Evolutionary conservation across 139 green algal species (phyloP).

Genomic region (Chlamydomonas applanata): DNA sequence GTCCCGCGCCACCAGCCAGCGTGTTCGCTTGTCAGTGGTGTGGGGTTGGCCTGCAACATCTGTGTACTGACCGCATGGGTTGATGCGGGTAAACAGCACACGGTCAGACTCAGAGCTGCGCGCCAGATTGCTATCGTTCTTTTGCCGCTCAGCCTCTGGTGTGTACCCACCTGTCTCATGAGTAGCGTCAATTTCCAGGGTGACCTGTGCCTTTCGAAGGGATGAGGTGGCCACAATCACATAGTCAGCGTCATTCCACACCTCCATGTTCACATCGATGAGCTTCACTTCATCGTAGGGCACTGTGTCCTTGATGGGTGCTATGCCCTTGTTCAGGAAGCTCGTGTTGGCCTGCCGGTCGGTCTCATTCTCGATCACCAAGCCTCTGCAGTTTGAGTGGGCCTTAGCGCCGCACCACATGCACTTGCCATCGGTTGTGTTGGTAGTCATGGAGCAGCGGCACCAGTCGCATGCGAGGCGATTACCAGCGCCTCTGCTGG

Average conservation of each 20-base stretch:
- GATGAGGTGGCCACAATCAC: conserved; percentile 1
- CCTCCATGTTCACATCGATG: not conserved
- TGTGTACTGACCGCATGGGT: too few species aligned
- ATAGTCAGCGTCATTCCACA: conserved; percentile 2
- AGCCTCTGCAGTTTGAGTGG: conserved; percentile 1
- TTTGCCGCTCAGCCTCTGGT: not conserved
- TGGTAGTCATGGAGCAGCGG: not conserved
- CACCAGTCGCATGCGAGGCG: conserved; percentile 9
- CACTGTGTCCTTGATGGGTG: conserved; percentile 2
- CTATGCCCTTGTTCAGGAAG: conserved; percentile 1
- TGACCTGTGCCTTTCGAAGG: not conserved
- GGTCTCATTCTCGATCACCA: conserved; percentile 5
- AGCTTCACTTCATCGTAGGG: conserved; percentile 11
- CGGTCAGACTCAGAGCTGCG: not conserved
- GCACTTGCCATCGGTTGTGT: not conserved
- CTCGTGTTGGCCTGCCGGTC: not conserved
- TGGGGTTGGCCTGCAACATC: too few species aligned
- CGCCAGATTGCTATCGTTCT: not conserved
- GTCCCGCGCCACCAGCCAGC: not conserved
- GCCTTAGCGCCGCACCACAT: not conserved
- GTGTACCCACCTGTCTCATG: not conserved
- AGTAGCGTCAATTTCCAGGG: conserved; percentile 1
- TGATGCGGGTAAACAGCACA: too few species aligned
- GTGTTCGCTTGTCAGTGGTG: not conserved
- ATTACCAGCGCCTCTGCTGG: not conserved